Evolutionary conservation across 495 filamentous ascomycete species (phyloP), one percentile per base, ranked within the genome.

Genomic region (Tuber aestivum): DNA sequence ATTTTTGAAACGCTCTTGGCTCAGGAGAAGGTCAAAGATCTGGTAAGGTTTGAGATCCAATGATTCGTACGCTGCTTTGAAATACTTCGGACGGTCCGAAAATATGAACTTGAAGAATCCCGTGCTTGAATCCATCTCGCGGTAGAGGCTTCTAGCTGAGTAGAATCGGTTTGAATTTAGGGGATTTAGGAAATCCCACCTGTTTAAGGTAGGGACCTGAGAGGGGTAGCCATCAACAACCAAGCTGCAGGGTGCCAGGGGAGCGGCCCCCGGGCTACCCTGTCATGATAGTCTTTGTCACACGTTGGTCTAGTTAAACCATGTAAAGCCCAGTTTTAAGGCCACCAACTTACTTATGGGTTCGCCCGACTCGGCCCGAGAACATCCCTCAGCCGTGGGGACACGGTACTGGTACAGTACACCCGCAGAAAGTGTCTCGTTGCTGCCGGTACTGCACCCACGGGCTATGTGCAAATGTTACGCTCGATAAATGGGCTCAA

Each of bases 41-140:
- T 77, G 76, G 3, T 76, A 45, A 16, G 76, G 76, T 12, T 71
- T 76, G 20, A n/a, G n/a, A 12, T 35, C 16, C 4, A 77, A 41
- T n/a, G 76, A 77, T 23, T 35, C 45, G 14, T 76, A 45, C 2
- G 73, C 73, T 20, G 16, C 9, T 27, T 69, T 77, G 42, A 44
- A 48, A 37, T 23, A 8, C 9, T 45, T 3, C 2, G 16, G 10
- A 12, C 9, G 45, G 12, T 7, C 18, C 4, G 41, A 9, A 37
- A 77, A 77, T 27, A 76, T 65, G 37, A 77, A 27, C 16, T 75
- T 72, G 3, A 77, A 9, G 45, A 77, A 77, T 37, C 75, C 41
- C 9, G 41, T 45, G 44, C 20, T 48, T 2, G 45, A 4, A 6
- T 48, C 45, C 45, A 48, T 48, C 45, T 48, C 6, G 45, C 45